A percentile compares a stretch with the other conserved stretches of the same genome.
Evolutionary conservation across 768 basidiomycete genomes (phyloP).

Genomic region (Lentinula sp.): DNA sequence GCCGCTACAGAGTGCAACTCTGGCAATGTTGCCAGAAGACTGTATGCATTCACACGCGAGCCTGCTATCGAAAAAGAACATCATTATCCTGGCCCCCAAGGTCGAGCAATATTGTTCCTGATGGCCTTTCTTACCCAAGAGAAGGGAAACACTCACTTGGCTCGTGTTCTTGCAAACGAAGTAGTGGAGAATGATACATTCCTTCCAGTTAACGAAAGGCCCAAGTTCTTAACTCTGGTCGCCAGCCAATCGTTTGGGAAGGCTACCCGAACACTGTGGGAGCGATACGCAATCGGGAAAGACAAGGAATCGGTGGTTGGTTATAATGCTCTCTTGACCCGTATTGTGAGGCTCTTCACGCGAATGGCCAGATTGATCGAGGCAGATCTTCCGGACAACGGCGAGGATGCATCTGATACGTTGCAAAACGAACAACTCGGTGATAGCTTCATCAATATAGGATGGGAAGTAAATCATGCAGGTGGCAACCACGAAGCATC

Average conservation of each 20-base stretch:
- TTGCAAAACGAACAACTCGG: neutral
- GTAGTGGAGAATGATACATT: constrained; percentile 33
- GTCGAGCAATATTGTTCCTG: constrained; percentile 43
- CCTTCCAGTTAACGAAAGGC: constrained; percentile 40
- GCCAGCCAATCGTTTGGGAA: constrained; percentile 43
- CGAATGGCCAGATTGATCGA: constrained; percentile 18
- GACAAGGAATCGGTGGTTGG: constrained; percentile 36
- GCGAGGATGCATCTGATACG: neutral
- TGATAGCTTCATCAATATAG: neutral
- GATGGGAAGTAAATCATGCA: neutral
- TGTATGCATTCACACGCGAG: constrained; percentile 44
- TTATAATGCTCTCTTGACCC: constrained; percentile 37
- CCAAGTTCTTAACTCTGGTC: constrained; percentile 38
- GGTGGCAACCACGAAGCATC: neutral
- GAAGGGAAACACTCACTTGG: constrained; percentile 36
- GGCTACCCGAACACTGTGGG: constrained; percentile 52
- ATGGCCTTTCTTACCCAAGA: constrained; percentile 35
- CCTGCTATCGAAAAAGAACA: constrained; percentile 21
- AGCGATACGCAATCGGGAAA: constrained; percentile 39
- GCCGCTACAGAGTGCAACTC: constrained; percentile 24
- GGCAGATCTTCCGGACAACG: constrained; percentile 7
- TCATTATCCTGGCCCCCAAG: constrained; percentile 46
- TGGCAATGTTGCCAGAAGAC: constrained; percentile 28
- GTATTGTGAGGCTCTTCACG: constrained; percentile 44
- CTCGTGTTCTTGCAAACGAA: constrained; percentile 44